Conservation (phyloP, 257 asterid genomes). For the Nicotiana knightiana region DNA sequence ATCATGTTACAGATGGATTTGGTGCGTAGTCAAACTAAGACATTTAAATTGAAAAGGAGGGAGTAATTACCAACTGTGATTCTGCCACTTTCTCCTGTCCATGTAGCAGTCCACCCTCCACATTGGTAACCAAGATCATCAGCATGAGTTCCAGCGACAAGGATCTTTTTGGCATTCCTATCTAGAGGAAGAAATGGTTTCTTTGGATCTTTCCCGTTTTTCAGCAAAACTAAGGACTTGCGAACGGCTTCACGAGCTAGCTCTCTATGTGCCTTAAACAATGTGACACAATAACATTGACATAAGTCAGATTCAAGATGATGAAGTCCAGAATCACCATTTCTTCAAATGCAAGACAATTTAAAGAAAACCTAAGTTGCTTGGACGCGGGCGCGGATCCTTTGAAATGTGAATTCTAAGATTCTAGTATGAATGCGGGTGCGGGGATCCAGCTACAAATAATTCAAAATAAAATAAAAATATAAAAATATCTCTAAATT, state of each 20-base stretch:
- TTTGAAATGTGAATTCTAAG: too few relatives aligned
- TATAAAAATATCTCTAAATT: too few relatives aligned
- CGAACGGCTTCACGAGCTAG: conserved; percentile 91
- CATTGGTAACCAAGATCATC: conserved; percentile 98
- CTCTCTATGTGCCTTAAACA: conserved; percentile 52
- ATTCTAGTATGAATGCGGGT: too few relatives aligned
- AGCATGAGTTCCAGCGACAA: conserved; percentile 89
- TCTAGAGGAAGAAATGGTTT: conserved; percentile 76
- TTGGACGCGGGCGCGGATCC: too few relatives aligned
- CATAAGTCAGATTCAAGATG: background rate
- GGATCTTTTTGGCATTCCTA: conserved; percentile 64
- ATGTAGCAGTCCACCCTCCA: conserved; percentile 93
- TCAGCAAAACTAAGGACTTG: conserved; percentile 79
- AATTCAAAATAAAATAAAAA: too few relatives aligned
- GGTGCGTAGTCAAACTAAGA: too few relatives aligned
- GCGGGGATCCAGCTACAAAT: too few relatives aligned
- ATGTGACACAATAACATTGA: background rate
- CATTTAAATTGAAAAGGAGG: too few relatives aligned
- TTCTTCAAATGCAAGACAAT: background rate
- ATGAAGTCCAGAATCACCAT: background rate
- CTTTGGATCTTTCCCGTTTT: conserved; percentile 83
- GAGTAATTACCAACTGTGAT: conserved; percentile 64
- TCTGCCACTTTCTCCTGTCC: conserved; percentile 86
- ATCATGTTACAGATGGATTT: too few relatives aligned
- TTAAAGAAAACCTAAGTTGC: too few relatives aligned